Base-by-base conservation (phyloP, 306 rosid species). In the Quercus rubra region DNA sequence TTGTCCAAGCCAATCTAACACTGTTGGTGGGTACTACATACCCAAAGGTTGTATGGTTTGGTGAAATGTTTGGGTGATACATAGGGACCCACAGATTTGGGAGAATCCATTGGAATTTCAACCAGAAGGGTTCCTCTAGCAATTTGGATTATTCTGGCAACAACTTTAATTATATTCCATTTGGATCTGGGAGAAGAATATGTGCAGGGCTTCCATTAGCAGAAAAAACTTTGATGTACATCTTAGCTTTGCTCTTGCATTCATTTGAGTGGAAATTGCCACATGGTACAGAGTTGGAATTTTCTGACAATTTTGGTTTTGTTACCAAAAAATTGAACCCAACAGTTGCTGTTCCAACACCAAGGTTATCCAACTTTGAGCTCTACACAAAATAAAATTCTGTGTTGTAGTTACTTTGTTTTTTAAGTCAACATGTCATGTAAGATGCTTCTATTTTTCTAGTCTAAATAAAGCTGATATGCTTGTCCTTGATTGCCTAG, bases 161-260 rank as follows among this genome's bases (percentile, higher is more conserved):
- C 9, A 69, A 62, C 18, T 74, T 82, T 10, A 17, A 72, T 6
- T 87, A 61, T 55, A 19, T 70, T 6, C 84, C 89, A 15, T 88
- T 88, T 73, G 91, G 91, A 3, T 77, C 82, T 0, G 83, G 91
- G 2, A 80, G 85, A 25, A 83, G 89, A 52, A 21, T 83, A 0
- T 85, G 91, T 74, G 82, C 84, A 0, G 84, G 86, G 30, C 1
- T 80, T 11, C 63, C 85, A 1, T 4, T 85, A 1, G 84, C 76
- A 0, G 87, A 85, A 41, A 82, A 68, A 43, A 68, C 33, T 79
- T 4, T 79, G 2, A 3, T 43, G 1, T 68, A 25, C 55, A 15
- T 12, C 0, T 1, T 79, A 18, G 86, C 86, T 18, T 75, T 82
- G 4, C 15, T 85, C 20, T 75, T 85, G 70, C 89, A 85, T 30